phyloP scores from a whole-genome alignment of 371 early-diverging fungal genomes.

The Apophysomyces elegans region DNA sequence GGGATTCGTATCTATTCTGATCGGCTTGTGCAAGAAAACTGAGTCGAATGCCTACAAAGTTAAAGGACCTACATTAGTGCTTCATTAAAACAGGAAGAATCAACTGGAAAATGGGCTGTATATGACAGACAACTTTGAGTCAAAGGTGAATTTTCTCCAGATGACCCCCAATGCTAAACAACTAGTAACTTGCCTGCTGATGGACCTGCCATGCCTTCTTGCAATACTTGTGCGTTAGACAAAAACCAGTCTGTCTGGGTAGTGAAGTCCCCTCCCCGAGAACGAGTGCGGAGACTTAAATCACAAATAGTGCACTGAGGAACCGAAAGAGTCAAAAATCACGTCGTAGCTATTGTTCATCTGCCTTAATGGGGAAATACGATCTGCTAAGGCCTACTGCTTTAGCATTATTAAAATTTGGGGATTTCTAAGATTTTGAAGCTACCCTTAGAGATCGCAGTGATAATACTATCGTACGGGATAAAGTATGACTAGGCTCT shows the following conservation, averaged over 20 bases:
- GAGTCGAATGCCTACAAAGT: conserved; percentile 37
- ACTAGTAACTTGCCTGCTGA: neutral
- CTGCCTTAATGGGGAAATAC: too few species aligned
- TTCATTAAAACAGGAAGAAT: neutral
- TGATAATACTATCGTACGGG: too few species aligned
- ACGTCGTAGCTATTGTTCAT: too few species aligned
- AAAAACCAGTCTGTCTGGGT: neutral
- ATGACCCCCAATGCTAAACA: neutral
- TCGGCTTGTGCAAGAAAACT: conserved; percentile 52
- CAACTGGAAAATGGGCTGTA: neutral
- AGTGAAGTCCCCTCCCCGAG: neutral
- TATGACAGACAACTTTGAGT: neutral
- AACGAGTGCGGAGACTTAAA: neutral
- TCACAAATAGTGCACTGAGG: neutral
- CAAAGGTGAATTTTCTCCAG: neutral
- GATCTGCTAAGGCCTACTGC: too few species aligned
- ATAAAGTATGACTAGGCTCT: too few species aligned
- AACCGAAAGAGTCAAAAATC: too few species aligned
- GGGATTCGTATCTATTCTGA: conserved; percentile 48
- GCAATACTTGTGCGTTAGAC: neutral
- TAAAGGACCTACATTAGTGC: too few species aligned
- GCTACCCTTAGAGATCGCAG: too few species aligned
- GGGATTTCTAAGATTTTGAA: too few species aligned
- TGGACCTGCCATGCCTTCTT: conserved; percentile 6
- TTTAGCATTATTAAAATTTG: too few species aligned